Percentiles rank a stretch among this genome's conserved stretches.
Conservation (phyloP, 768 basidiomycete genomes). For the Glaciozyma antarctica region DNA sequence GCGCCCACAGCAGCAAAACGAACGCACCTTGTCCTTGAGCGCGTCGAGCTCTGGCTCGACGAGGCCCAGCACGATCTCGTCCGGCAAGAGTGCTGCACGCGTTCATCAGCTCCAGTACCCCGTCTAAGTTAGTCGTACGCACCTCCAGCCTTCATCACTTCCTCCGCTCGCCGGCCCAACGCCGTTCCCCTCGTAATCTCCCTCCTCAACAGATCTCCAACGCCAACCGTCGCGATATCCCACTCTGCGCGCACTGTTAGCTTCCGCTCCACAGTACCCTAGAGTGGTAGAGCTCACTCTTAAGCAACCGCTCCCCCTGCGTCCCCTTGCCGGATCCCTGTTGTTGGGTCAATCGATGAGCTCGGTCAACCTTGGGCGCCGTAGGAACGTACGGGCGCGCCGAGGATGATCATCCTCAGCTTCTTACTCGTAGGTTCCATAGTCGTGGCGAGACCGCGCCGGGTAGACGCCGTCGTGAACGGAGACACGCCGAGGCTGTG, state of each 20-base stretch:
- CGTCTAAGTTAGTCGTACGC: neutral
- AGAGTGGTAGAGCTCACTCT: slow-evolving; percentile 38
- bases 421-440: neutral
- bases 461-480: neutral
- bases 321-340: slow-evolving; percentile 56
- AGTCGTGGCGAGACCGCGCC: neutral
- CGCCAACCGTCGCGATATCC: slow-evolving; percentile 65
- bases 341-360: neutral
- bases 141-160: slow-evolving; percentile 66
- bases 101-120: neutral
- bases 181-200: slow-evolving; percentile 70
- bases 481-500: no score
- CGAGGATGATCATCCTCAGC: slow-evolving; percentile 31
- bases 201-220: slow-evolving; percentile 74
- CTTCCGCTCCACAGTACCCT: no score
- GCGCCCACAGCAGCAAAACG: neutral
- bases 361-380: neutral
- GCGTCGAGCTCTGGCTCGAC: slow-evolving; percentile 61
- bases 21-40: slow-evolving; percentile 39
- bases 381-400: slow-evolving; percentile 22
- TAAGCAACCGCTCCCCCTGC: slow-evolving; percentile 59
- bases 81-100: slow-evolving; percentile 50
- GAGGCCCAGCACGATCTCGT: slow-evolving; percentile 68
- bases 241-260: slow-evolving; percentile 44
- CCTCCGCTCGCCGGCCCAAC: slow-evolving; percentile 63